Evolutionary conservation across 1,284 basidiomycete species (phyloP).

Genomic region (Puccinia polysora): DNA sequence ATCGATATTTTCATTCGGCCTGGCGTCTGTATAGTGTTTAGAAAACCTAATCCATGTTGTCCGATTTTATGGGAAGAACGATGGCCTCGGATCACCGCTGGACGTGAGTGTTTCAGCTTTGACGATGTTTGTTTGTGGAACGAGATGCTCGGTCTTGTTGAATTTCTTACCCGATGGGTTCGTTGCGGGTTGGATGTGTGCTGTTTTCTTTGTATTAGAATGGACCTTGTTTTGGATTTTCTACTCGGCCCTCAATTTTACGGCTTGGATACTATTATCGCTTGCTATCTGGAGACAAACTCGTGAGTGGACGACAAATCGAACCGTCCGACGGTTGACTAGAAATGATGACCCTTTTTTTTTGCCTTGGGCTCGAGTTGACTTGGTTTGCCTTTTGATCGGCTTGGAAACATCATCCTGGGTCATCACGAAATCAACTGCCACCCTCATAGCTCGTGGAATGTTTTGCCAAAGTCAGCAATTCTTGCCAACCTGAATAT

Average conservation of each 20-base stretch:
- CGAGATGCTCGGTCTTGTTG: background rate
- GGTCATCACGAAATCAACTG: too few relatives aligned
- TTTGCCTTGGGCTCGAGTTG: background rate
- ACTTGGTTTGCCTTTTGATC: background rate
- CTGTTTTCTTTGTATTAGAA: background rate
- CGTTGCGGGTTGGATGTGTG: background rate
- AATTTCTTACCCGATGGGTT: background rate
- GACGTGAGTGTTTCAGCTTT: slow-evolving; percentile 3
- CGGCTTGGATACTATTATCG: slow-evolving; percentile 17
- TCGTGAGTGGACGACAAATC: background rate
- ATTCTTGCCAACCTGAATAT: slow-evolving; percentile 35
- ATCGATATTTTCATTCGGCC: background rate
- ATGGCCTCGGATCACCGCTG: slow-evolving; percentile 12
- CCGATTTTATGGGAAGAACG: slow-evolving; percentile 35
- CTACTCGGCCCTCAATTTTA: slow-evolving; percentile 31
- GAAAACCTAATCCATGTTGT: slow-evolving; percentile 36
- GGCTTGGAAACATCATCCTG: background rate
- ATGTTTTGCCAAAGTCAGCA: slow-evolving; percentile 43
- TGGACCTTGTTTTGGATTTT: slow-evolving; percentile 31
- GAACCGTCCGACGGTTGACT: background rate
- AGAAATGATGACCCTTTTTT: background rate
- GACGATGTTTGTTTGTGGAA: background rate
- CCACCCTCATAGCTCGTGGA: slow-evolving; percentile 30
- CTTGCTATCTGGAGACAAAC: slow-evolving; percentile 28
- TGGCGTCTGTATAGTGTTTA: slow-evolving; percentile 13